phyloP scores from a whole-genome alignment of 768 basidiomycete species.

The Tricholoma flavovirens region DNA sequence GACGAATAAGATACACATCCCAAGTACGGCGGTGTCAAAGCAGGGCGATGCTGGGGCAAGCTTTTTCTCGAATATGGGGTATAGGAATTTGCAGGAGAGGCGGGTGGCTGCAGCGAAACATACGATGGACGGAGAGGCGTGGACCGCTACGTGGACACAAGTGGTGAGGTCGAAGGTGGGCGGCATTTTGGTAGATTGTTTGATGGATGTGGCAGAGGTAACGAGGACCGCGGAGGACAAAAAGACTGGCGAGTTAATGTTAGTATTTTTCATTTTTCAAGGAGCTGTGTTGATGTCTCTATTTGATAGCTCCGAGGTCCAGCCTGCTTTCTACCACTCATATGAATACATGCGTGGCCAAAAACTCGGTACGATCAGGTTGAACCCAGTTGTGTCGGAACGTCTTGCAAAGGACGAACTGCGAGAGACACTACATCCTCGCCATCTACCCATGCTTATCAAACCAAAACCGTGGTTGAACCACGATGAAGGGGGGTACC shows the following conservation, averaged over 20 bases:
- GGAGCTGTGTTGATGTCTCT: constrained; percentile 2
- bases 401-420: constrained; percentile 72
- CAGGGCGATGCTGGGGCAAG: constrained; percentile 27
- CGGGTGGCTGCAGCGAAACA: constrained; percentile 61
- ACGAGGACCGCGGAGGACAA: constrained; percentile 53
- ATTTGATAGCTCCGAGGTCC: constrained; percentile 55
- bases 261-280: constrained; percentile 24
- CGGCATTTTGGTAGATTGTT: constrained; percentile 70
- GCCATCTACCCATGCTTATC: constrained; percentile 93
- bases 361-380: constrained; percentile 86
- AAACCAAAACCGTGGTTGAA: constrained; percentile 84
- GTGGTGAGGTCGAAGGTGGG: constrained; percentile 71
- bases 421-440: constrained; percentile 74
- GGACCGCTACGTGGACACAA: constrained; percentile 84
- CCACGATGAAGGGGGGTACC: constrained; percentile 75
- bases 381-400: constrained; percentile 77
- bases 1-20: constrained; percentile 51
- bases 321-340: constrained; percentile 86
- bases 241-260: constrained; percentile 51
- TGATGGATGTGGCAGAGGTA: constrained; percentile 83
- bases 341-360: constrained; percentile 94
- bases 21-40: constrained; percentile 15
- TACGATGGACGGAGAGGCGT: constrained; percentile 59
- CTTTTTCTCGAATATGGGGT: constrained; percentile 57
- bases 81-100: constrained; percentile 55